A percentile compares a stretch with the other conserved stretches of the same genome.
These are phyloP conservation scores for Waltergamsia citrina DNA, from an alignment of 2,329 filamentous ascomycete genomes.

Conservation along the genomic window DNA sequence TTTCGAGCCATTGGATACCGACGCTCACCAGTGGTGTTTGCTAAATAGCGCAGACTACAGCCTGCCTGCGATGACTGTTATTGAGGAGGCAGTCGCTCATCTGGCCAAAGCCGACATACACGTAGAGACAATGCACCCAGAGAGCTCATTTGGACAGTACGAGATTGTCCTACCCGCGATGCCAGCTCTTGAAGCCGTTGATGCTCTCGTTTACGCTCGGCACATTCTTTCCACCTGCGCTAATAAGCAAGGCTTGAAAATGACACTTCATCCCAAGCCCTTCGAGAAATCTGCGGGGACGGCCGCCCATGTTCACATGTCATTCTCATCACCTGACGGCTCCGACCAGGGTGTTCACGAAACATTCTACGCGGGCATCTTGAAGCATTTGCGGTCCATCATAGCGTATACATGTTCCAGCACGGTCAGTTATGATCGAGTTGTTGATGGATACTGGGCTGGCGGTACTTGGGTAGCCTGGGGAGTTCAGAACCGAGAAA, in stretches of 20 bases:
- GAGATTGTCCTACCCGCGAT: slow-evolving; percentile 62
- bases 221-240: slow-evolving; percentile 60
- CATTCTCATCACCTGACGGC: slow-evolving; percentile 40
- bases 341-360: slow-evolving; percentile 38
- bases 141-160: slow-evolving; percentile 66
- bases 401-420: slow-evolving; percentile 60
- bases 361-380: slow-evolving; percentile 62
- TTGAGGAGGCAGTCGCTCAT: slow-evolving; percentile 55
- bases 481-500: slow-evolving; percentile 78
- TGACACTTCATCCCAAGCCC: slow-evolving; percentile 68
- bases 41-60: slow-evolving; percentile 51
- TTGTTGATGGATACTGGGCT: slow-evolving; percentile 62
- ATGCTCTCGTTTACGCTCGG: slow-evolving; percentile 60
- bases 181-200: slow-evolving; percentile 57
- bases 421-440: slow-evolving; percentile 57
- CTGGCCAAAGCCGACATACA: slow-evolving; percentile 54
- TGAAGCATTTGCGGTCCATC: slow-evolving; percentile 55
- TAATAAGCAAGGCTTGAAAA: slow-evolving; percentile 49
- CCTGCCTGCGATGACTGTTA: slow-evolving; percentile 37
- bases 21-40: slow-evolving; percentile 60
- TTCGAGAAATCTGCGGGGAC: slow-evolving; percentile 48
- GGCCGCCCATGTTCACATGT: slow-evolving; percentile 62
- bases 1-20: slow-evolving; percentile 38
- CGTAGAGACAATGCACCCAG: slow-evolving; percentile 66
- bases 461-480: slow-evolving; percentile 72